Evolutionary conservation across 2,329 filamentous ascomycete species (phyloP), one percentile per base, ranked within the genome.

Genomic region (Penicillium oxalicum): DNA sequence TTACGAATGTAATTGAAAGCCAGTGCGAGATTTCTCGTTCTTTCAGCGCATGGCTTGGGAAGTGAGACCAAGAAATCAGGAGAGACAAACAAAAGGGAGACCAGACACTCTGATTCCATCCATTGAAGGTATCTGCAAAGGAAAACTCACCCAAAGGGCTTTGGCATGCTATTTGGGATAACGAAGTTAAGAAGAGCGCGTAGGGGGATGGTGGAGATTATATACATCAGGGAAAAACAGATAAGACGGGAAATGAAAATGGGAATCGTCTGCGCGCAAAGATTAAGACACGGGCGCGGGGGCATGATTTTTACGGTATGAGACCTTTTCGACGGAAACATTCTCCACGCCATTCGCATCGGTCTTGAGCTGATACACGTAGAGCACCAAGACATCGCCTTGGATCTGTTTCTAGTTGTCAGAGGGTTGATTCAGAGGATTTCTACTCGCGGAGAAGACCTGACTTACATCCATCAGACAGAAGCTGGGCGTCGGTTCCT

Each of bases 381-480:
- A 97, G 43, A 97, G 78, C 51, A 94, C 94, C 57, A 97, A 79
- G 12, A 94, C 94, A 67, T 96, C 94, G 29, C 91, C 91, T 80
- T 97, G 91, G 33, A 95, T 88, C 89, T 95, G 52, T 58, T 37
- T 50, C 6, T 9, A 8, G 43, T 42, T 32, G 44, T 60, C 40
- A 61, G 56, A 49, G 56, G 40, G 26, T 11, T 28, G 11, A 12
- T 29, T 37, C 28, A 8, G 8, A 4, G 4, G 25, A 18, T 35
- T 0, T n/a, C 1, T 11, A 25, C 4, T 9, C n/a, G 26, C 9
- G 42, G n/a, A 35, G 44, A 38, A 44, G 47, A 25, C 12, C 11
- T 38, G 40, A 85, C 89, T 75, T 70, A 96, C 91, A 79, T 97
- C 91, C 91, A 97, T 96, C 69, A 97, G 73, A 65, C 93, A 95